Percentiles rank a stretch among this genome's conserved stretches.
Conservation (phyloP, 768 basidiomycete species). For the Amanita brunnescens region DNA sequence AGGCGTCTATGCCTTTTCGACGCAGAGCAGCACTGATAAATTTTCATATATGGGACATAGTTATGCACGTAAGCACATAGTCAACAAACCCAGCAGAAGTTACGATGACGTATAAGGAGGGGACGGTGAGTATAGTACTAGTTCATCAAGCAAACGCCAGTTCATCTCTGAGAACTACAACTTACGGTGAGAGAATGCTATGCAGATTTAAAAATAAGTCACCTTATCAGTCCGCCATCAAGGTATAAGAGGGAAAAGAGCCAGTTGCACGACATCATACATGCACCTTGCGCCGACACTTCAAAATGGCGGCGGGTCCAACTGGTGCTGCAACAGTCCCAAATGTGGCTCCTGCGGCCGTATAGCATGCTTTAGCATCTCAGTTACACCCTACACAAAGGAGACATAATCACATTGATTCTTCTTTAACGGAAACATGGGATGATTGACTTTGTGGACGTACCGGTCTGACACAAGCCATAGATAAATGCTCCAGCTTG, state of each 20-base stretch:
- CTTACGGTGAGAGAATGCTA: too few species aligned
- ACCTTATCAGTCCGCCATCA: constrained; percentile 15
- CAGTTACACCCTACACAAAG: constrained; percentile 21
- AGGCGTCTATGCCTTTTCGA: too few species aligned
- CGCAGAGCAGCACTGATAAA: too few species aligned
- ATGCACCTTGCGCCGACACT: constrained; percentile 33
- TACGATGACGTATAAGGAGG: too few species aligned
- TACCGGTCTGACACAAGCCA: constrained; percentile 28
- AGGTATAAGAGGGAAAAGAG: constrained; percentile 28
- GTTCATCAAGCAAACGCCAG: too few species aligned
- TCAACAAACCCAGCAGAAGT: too few species aligned
- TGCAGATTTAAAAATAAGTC: too few species aligned
- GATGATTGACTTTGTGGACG: not conserved
- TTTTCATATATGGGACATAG: too few species aligned
- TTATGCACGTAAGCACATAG: too few species aligned
- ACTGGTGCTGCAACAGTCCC: constrained; percentile 32
- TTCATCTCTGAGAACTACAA: not conserved
- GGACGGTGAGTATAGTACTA: too few species aligned
- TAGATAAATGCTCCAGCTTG: constrained; percentile 25
- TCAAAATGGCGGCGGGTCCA: constrained; percentile 29
- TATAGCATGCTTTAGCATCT: constrained; percentile 33
- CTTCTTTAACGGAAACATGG: too few species aligned
- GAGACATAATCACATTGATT: too few species aligned
- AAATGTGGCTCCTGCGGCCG: constrained; percentile 32
- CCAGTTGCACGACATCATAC: constrained; percentile 31